Conservation (phyloP, 257 asterid species). For the Scutellaria barbata region DNA sequence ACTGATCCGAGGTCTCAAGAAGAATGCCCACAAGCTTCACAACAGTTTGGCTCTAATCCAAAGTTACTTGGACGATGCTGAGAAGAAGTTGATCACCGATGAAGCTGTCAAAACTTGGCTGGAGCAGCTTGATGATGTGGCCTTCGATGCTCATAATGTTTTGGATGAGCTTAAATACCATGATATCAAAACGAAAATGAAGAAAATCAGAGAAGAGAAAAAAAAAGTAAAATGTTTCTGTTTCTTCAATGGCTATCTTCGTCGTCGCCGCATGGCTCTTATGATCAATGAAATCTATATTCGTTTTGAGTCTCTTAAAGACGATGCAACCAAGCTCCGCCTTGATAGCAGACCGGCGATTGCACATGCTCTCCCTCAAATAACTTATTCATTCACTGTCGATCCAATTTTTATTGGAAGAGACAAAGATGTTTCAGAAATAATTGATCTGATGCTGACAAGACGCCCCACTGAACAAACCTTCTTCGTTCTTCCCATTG, state of each 20-base stretch:
- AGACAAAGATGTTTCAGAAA: background rate
- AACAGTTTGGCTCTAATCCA: too few species aligned
- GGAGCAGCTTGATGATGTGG: too few species aligned
- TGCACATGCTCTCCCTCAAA: background rate
- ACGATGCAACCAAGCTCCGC: background rate
- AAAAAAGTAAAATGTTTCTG: background rate
- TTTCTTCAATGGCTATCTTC: background rate
- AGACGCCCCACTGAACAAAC: background rate
- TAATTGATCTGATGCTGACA: background rate
- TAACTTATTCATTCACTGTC: background rate
- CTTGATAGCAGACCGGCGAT: background rate
- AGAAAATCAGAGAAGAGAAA: background rate
- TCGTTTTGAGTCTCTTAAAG: background rate
- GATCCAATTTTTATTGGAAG: conserved; percentile 17
- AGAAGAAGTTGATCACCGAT: too few species aligned
- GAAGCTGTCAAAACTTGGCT: too few species aligned
- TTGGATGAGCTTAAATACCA: too few species aligned
- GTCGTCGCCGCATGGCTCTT: background rate
- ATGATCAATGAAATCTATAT: background rate
- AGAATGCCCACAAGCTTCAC: too few species aligned
- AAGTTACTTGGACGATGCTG: too few species aligned
- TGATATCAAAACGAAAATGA: too few species aligned
- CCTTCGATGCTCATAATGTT: too few species aligned
- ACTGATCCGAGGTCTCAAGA: too few species aligned
- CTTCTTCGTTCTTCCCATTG: background rate